Conservation (phyloP, 1,284 basidiomycete species). For the Cryptococcus sp. region DNA sequence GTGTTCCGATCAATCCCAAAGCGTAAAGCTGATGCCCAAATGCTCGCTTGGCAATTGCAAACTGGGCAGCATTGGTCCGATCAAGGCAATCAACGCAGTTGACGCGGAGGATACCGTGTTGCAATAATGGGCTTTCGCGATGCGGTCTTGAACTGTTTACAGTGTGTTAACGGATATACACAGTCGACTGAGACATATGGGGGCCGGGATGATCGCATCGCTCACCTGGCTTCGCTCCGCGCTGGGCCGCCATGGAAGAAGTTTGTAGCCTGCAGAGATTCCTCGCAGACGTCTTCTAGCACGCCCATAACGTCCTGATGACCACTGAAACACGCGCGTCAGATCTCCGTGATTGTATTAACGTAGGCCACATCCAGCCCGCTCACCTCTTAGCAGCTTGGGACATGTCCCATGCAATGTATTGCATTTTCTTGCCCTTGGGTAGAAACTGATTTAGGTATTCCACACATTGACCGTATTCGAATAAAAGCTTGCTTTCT, state of each 20-base stretch:
- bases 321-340: slow-evolving; percentile 61
- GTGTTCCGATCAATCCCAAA: slow-evolving; percentile 79
- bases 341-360: too few species aligned
- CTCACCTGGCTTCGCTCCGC: slow-evolving; percentile 38
- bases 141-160: slow-evolving; percentile 53
- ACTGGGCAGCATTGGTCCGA: slow-evolving; percentile 96
- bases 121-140: slow-evolving; percentile 72
- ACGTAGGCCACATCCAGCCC: too few species aligned
- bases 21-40: slow-evolving; percentile 95
- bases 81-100: slow-evolving; percentile 98
- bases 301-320: slow-evolving; percentile 95
- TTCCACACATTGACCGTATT: slow-evolving; percentile 87
- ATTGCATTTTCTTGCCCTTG: slow-evolving; percentile 78
- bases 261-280: slow-evolving; percentile 84
- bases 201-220: not conserved
- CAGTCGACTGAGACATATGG: not conserved
- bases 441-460: slow-evolving; percentile 97
- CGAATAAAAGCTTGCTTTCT: slow-evolving; percentile 88
- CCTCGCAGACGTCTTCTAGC: slow-evolving; percentile 92
- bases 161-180: slow-evolving; percentile 1
- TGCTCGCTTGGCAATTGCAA: slow-evolving; percentile 94
- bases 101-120: slow-evolving; percentile 85
- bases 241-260: slow-evolving; percentile 77
- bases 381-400: slow-evolving; percentile 69
- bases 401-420: slow-evolving; percentile 96